Evolutionary conservation across 2,329 filamentous ascomycete species (phyloP).

Genomic region (Pseudogymnoascus sp.): DNA sequence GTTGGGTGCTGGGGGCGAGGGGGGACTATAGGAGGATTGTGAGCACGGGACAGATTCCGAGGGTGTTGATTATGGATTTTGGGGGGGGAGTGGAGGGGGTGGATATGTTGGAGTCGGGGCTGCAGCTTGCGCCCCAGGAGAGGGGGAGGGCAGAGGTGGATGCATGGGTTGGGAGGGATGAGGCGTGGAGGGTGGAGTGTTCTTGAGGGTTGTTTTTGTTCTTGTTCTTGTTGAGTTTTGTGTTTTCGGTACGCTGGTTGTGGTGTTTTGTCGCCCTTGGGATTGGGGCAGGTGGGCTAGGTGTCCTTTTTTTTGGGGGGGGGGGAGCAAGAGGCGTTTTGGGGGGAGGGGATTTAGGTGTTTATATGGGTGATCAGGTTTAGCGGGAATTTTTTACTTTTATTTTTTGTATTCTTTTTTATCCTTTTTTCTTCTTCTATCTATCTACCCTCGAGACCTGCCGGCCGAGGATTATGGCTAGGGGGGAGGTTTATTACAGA

Average conservation of each 20-base stretch:
- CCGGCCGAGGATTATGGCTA: too few species aligned
- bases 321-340: too few species aligned
- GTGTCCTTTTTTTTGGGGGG: too few species aligned
- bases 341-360: too few species aligned
- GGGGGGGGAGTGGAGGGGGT: slow-evolving; percentile 54
- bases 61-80: slow-evolving; percentile 92
- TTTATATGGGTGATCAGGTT: too few species aligned
- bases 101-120: slow-evolving; percentile 45
- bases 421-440: too few species aligned
- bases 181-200: background rate
- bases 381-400: too few species aligned
- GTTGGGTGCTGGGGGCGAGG: slow-evolving; percentile 95
- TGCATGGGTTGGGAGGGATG: background rate
- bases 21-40: slow-evolving; percentile 92
- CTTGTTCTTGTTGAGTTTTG: background rate
- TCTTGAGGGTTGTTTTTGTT: background rate
- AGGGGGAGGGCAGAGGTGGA: background rate
- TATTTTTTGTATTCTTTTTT: too few species aligned
- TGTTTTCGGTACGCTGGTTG: background rate
- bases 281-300: background rate
- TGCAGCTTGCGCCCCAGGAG: background rate
- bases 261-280: background rate
- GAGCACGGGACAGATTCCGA: slow-evolving; percentile 87
- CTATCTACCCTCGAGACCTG: too few species aligned
- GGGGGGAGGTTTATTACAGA: too few species aligned